Percentiles rank a stretch among this genome's conserved stretches.
These are phyloP conservation scores for Chlorella variabilis DNA, from an alignment of 163 green algal species.

Conservation along the genomic window DNA sequence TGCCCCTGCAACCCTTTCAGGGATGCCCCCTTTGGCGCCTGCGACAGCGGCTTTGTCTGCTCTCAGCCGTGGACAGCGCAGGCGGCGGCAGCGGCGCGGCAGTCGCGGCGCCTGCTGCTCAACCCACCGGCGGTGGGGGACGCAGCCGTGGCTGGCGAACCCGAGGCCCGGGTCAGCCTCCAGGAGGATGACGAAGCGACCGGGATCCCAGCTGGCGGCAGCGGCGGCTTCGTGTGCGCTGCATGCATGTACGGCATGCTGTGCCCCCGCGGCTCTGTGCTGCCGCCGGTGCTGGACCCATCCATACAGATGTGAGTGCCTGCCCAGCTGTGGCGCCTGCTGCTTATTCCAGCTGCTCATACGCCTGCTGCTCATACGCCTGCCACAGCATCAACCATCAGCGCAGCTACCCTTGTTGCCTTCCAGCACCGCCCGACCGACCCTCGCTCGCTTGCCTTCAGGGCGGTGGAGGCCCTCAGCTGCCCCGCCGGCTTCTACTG, in stretches of 20 bases:
- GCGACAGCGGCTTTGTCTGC: slow-evolving; percentile 10
- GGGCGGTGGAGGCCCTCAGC: slow-evolving; percentile 27
- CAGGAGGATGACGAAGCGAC: not conserved
- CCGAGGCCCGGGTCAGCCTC: not conserved
- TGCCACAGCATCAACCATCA: too few relatives aligned
- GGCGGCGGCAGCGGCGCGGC: not conserved
- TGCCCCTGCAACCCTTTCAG: slow-evolving; percentile 6
- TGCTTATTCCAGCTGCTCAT: too few relatives aligned
- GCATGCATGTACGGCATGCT: slow-evolving; percentile 23
- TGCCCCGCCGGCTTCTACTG: slow-evolving; percentile 42
- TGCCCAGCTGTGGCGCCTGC: too few relatives aligned
- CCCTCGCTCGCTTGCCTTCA: not conserved
- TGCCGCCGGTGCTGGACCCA: slow-evolving; percentile 16
- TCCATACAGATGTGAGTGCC: slow-evolving; percentile 23
- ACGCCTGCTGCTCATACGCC: too few relatives aligned
- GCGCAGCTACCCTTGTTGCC: not conserved
- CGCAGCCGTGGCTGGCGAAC: too few relatives aligned
- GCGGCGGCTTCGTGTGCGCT: slow-evolving; percentile 1
- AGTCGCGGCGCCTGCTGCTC: slow-evolving; percentile 3
- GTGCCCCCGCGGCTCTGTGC: slow-evolving; percentile 17
- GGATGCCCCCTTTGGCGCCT: not conserved
- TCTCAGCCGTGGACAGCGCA: slow-evolving; percentile 24
- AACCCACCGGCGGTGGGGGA: too few relatives aligned
- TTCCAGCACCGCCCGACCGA: too few relatives aligned
- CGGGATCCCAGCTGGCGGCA: not conserved